Percentiles rank a stretch among this genome's conserved stretches.
Evolutionary conservation across 345 rosid species (phyloP).

Genomic region (Corchorus olitorius): DNA sequence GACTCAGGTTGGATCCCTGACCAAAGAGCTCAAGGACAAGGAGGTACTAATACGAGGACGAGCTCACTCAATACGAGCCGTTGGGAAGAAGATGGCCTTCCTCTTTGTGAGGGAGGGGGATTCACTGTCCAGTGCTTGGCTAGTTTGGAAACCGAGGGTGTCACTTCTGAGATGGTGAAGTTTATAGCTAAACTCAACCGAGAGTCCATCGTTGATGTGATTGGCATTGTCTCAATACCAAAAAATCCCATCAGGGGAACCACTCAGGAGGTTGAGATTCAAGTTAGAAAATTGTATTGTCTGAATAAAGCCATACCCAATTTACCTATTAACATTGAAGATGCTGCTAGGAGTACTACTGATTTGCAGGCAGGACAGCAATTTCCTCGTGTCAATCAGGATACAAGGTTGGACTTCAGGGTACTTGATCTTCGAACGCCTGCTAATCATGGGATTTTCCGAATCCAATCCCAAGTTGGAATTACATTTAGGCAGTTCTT

Average conservation of each 20-base stretch:
- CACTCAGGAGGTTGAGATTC: slow-evolving; percentile 76
- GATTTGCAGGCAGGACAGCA: slow-evolving; percentile 64
- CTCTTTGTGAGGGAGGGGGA: slow-evolving; percentile 63
- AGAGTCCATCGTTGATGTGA: slow-evolving; percentile 67
- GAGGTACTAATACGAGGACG: slow-evolving; percentile 66
- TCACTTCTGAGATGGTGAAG: slow-evolving; percentile 67
- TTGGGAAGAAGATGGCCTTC: slow-evolving; percentile 59
- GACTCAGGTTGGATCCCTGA: slow-evolving; percentile 53
- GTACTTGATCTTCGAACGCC: slow-evolving; percentile 80
- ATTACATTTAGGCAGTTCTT: slow-evolving; percentile 66
- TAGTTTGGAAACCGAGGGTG: slow-evolving; percentile 40
- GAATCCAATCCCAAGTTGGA: slow-evolving; percentile 56
- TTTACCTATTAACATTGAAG: slow-evolving; percentile 76
- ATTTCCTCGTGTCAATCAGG: slow-evolving; percentile 77
- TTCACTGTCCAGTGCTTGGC: slow-evolving; percentile 80
- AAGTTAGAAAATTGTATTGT: slow-evolving; percentile 61
- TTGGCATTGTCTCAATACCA: slow-evolving; percentile 57
- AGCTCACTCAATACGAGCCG: slow-evolving; percentile 54
- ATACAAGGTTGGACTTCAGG: slow-evolving; percentile 72
- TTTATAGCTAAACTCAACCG: slow-evolving; percentile 52
- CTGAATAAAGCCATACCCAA: slow-evolving; percentile 54
- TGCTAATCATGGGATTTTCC: slow-evolving; percentile 82
- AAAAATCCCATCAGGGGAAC: slow-evolving; percentile 54
- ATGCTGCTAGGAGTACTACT: slow-evolving; percentile 74
- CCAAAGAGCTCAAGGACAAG: slow-evolving; percentile 37